A percentile compares a stretch with the other conserved stretches of the same genome.
Conservation (phyloP, 2,329 filamentous ascomycete genomes). For the Spiromastix sp. region DNA sequence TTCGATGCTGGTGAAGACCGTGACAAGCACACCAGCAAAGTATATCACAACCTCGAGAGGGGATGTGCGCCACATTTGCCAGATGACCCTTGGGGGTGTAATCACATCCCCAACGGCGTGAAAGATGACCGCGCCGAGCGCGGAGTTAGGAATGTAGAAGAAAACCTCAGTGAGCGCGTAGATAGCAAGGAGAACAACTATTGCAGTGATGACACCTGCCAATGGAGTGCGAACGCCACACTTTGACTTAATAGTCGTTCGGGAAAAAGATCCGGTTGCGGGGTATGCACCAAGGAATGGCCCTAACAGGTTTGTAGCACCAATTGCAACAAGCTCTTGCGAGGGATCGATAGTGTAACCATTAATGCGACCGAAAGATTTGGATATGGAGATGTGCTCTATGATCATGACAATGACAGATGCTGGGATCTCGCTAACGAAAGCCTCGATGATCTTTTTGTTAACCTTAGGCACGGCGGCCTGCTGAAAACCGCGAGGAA, state of each 20-base stretch:
- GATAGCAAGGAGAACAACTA: constrained; percentile 78
- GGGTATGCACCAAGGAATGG: constrained; percentile 89
- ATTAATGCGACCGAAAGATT: constrained; percentile 91
- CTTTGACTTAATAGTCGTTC: constrained; percentile 95
- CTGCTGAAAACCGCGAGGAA: constrained; percentile 79
- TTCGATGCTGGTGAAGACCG: constrained; percentile 80
- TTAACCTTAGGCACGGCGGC: constrained; percentile 64
- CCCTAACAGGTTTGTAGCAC: constrained; percentile 77
- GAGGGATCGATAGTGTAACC: constrained; percentile 97
- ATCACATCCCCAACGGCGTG: constrained; percentile 91
- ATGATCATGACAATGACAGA: constrained; percentile 90
- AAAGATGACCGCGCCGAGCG: constrained; percentile 81
- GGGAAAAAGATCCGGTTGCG: constrained; percentile 88
- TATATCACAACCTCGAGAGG: constrained; percentile 87
- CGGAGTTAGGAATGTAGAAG: constrained; percentile 80
- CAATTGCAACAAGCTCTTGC: constrained; percentile 91
- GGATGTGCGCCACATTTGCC: constrained; percentile 90
- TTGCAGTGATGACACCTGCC: constrained; percentile 76
- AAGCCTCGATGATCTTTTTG: constrained; percentile 53
- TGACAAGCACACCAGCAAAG: constrained; percentile 84
- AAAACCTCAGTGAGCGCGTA: constrained; percentile 83
- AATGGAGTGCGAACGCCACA: constrained; percentile 87
- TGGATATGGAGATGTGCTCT: constrained; percentile 94
- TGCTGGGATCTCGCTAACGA: constrained; percentile 65
- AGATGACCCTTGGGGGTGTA: constrained; percentile 80